These are phyloP conservation scores for Ustilago esculenta DNA, from an alignment of 1,284 basidiomycete species.

Conservation along the genomic window DNA sequence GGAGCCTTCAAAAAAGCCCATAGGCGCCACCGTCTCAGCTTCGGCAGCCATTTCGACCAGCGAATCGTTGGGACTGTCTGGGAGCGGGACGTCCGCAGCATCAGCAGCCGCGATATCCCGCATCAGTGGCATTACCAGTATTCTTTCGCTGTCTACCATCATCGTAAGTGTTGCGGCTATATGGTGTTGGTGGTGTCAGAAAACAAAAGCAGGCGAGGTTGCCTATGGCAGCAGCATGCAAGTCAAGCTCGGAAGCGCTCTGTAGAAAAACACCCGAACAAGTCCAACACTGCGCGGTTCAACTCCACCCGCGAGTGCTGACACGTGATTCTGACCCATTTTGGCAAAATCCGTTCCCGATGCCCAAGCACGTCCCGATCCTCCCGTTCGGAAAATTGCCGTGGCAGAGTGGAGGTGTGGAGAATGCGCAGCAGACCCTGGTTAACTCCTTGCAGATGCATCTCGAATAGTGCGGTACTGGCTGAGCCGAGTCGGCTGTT, in stretches of 20 bases:
- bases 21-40: too few relatives aligned
- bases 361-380: too few relatives aligned
- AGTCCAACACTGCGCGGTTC: conserved; percentile 42
- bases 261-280: conserved; percentile 36
- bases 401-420: too few relatives aligned
- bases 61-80: conserved; percentile 18
- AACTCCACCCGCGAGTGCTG: conserved; percentile 7
- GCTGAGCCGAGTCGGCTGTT: too few relatives aligned
- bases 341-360: background rate
- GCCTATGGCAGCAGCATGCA: background rate
- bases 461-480: too few relatives aligned
- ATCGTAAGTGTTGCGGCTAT: background rate
- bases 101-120: background rate
- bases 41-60: conserved; percentile 1
- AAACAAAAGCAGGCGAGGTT: too few relatives aligned
- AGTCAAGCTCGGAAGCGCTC: background rate
- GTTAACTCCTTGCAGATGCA: too few relatives aligned
- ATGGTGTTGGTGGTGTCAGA: background rate
- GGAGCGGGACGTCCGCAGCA: conserved; percentile 19
- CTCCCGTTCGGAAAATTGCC: too few relatives aligned
- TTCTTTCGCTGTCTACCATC: background rate
- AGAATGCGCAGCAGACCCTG: conserved; percentile 2
- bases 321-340: conserved; percentile 22
- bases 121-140: background rate
- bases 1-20: too few relatives aligned